Evolutionary conservation across 202 grass and related monocot genomes (phyloP), one percentile per base, ranked within the genome.

Genomic region (Panicum hallii): DNA sequence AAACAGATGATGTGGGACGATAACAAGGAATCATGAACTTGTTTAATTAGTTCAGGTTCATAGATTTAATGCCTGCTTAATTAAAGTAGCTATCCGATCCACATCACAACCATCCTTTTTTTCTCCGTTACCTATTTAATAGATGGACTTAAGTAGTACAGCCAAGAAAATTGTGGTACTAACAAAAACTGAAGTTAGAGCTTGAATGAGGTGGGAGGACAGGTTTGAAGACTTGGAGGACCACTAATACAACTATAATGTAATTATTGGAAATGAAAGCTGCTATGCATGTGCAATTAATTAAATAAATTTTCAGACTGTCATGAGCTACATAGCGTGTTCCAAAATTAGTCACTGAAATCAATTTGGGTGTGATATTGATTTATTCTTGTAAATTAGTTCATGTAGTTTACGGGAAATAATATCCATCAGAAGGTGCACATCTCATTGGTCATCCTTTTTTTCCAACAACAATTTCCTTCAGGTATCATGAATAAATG

Each of bases 111-210:
- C 4, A 10, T 68, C 50, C 50, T 46, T 45, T 77, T 77, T 77
- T 47, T 22, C 65, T 58, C 16, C 7, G n/a, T 46, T 7, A 11
- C 36, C 40, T 38, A 30, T 60, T 17, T 49, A 13, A 78, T 47
- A 17, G 48, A 58, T 69, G 23, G 17, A 58, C 22, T 77, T 17
- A 34, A 47, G 42, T 72, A 23, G 72, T 77, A 68, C 50, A 16
- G 38, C 12, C 20, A 40, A 22, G 17, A 44, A 84, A 49, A 45
- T 26, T 49, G 28, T 40, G 0, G 74, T 70, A 40, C 63, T 6
- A 46, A 60, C 4, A n/a, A 70, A 85, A 78, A 48, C 52, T 70
- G 42, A 69, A 77, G 73, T 69, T 77, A 4, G 28, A 77, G 26
- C 49, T 17, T 69, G 45, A 60, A 71, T 81, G 14, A 81, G n/a